A percentile compares a stretch with the other conserved stretches of the same genome.
Conservation (phyloP, 352 stramenopile species). For the Phytophthora sp. region DNA sequence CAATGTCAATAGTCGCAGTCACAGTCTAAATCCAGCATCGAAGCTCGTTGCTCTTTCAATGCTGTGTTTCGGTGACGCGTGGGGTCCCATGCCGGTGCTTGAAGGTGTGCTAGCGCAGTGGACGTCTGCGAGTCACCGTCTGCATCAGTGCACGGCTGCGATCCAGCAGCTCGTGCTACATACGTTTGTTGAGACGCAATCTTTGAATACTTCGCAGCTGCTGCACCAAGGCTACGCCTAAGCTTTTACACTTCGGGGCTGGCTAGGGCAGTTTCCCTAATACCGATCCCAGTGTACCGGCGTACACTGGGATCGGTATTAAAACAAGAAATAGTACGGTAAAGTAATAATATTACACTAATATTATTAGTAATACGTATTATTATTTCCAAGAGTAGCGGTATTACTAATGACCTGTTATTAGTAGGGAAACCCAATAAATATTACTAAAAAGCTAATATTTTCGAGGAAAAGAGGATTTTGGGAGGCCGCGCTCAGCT, state of each 20-base stretch:
- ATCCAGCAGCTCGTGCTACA: not conserved
- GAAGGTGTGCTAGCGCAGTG: not conserved
- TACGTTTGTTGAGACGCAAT: not conserved
- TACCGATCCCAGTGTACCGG: too few relatives aligned
- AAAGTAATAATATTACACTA: too few relatives aligned
- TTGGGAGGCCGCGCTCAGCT: too few relatives aligned
- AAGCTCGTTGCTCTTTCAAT: not conserved
- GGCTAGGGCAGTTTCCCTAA: too few relatives aligned
- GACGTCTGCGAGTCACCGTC: not conserved
- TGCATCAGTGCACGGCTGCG: not conserved
- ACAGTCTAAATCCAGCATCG: not conserved
- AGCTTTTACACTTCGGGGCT: not conserved
- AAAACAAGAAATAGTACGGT: too few relatives aligned
- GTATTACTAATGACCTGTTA: too few relatives aligned
- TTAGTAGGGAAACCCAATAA: too few relatives aligned
- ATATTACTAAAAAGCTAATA: too few relatives aligned
- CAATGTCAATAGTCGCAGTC: not conserved
- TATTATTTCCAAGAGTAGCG: too few relatives aligned
- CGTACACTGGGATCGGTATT: too few relatives aligned
- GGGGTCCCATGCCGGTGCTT: conserved; percentile 6
- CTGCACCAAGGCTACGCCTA: not conserved
- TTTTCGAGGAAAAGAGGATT: too few relatives aligned
- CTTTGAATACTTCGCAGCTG: not conserved
- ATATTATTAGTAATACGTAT: too few relatives aligned
- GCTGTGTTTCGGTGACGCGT: not conserved